These are phyloP conservation scores for Osmanthus fragrans DNA, from an alignment of 257 asterid species.

Conservation along the genomic window DNA sequence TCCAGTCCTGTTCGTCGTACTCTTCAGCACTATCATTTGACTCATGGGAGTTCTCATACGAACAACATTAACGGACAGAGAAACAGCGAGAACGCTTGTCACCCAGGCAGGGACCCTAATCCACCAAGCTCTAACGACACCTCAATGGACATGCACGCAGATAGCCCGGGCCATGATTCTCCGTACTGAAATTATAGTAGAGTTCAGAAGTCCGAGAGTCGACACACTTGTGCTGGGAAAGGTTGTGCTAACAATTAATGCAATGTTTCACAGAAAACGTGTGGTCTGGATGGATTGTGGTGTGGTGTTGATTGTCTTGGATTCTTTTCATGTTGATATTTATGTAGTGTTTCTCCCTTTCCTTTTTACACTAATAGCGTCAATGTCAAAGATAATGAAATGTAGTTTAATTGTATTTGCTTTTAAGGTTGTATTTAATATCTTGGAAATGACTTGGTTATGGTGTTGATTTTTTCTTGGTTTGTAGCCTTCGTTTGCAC, in stretches of 20 bases:
- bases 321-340: neutral
- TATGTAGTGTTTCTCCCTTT: neutral
- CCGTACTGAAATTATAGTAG: conserved; percentile 34
- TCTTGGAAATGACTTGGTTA: neutral
- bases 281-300: neutral
- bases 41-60: conserved; percentile 39
- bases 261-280: neutral
- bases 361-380: neutral
- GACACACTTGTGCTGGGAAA: neutral
- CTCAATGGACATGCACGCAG: conserved; percentile 70
- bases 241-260: neutral
- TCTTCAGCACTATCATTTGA: conserved; percentile 60
- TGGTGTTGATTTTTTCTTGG: neutral
- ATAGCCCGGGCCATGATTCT: conserved; percentile 65
- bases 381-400: neutral
- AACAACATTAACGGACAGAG: conserved; percentile 31
- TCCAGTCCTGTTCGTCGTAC: conserved; percentile 68
- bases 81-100: conserved; percentile 36
- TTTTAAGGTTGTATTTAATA: neutral
- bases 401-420: neutral
- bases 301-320: neutral
- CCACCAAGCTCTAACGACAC: conserved; percentile 54
- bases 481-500: neutral
- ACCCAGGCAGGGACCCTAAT: conserved; percentile 41
- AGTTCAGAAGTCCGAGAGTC: neutral